A percentile compares a stretch with the other conserved stretches of the same genome.
Evolutionary conservation across 2,329 filamentous ascomycete genomes (phyloP).

Genomic region (Cladosporium colombiae): DNA sequence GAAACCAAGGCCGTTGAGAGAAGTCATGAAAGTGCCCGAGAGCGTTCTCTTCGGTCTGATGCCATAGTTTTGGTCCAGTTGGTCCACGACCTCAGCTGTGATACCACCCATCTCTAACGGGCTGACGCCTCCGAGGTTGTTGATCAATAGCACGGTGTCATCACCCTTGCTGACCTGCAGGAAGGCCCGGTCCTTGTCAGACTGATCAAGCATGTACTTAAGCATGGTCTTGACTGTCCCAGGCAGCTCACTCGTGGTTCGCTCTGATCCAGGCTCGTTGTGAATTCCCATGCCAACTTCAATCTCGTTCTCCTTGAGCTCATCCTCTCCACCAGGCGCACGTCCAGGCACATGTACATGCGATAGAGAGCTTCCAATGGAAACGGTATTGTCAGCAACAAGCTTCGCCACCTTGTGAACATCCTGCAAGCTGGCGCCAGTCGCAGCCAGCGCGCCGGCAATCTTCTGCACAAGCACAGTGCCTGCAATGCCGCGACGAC

Average conservation of each 20-base stretch:
- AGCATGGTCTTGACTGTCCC: slow-evolving; percentile 61
- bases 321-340: slow-evolving; percentile 56
- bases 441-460: slow-evolving; percentile 76
- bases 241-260: slow-evolving; percentile 45
- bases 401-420: slow-evolving; percentile 72
- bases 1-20: slow-evolving; percentile 70
- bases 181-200: slow-evolving; percentile 71
- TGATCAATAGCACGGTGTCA: slow-evolving; percentile 68
- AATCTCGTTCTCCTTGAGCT: slow-evolving; percentile 61
- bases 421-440: slow-evolving; percentile 63
- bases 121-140: slow-evolving; percentile 75
- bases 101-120: slow-evolving; percentile 72
- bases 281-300: slow-evolving; percentile 76
- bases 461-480: slow-evolving; percentile 92
- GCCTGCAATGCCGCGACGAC: slow-evolving; percentile 84
- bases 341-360: slow-evolving; percentile 94
- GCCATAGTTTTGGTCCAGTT: slow-evolving; percentile 59
- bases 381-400: slow-evolving; percentile 74
- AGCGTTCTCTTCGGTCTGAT: slow-evolving; percentile 64
- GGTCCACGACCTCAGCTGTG: slow-evolving; percentile 64
- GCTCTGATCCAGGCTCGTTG: slow-evolving; percentile 53
- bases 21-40: slow-evolving; percentile 70
- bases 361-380: slow-evolving; percentile 79
- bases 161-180: slow-evolving; percentile 61
- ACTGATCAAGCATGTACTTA: slow-evolving; percentile 61